Evolutionary conservation across 495 filamentous ascomycete species (phyloP).

Genomic region (Aspergillus taichungensis): DNA sequence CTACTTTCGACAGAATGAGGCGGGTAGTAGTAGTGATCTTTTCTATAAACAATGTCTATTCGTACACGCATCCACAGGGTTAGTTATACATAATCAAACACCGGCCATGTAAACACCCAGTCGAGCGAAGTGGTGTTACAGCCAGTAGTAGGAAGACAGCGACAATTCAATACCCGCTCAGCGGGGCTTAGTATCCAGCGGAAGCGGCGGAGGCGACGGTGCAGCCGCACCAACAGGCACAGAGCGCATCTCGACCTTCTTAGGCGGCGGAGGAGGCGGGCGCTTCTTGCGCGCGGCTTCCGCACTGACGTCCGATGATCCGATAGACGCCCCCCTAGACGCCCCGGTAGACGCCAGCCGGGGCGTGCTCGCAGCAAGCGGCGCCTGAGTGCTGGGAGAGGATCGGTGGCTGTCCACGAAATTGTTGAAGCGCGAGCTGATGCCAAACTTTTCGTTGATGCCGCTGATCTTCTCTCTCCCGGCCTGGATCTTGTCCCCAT

Average conservation of each 20-base stretch:
- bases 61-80: too few relatives aligned
- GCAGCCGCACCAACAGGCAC: constrained; percentile 16
- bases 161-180: constrained; percentile 15
- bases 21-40: too few relatives aligned
- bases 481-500: constrained; percentile 61
- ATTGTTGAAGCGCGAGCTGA: constrained; percentile 21
- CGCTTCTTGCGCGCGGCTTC: constrained; percentile 49
- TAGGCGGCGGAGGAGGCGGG: constrained; percentile 61
- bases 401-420: constrained; percentile 29
- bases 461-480: constrained; percentile 53
- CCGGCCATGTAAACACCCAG: too few relatives aligned
- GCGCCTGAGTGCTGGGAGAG: constrained; percentile 17
- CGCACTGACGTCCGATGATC: constrained; percentile 11
- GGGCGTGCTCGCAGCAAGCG: constrained; percentile 1
- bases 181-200: constrained; percentile 35
- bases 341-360: too few relatives aligned
- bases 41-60: too few relatives aligned
- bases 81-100: too few relatives aligned
- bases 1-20: too few relatives aligned
- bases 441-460: constrained; percentile 24
- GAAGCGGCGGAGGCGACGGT: constrained; percentile 32
- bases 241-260: constrained; percentile 40
- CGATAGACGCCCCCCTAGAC: too few relatives aligned
- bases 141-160: too few relatives aligned
- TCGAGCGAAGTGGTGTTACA: too few relatives aligned